A percentile compares a stretch with the other conserved stretches of the same genome.
phyloP scores from a whole-genome alignment of 495 filamentous ascomycete genomes.

The Friedmanniomyces simplex region DNA sequence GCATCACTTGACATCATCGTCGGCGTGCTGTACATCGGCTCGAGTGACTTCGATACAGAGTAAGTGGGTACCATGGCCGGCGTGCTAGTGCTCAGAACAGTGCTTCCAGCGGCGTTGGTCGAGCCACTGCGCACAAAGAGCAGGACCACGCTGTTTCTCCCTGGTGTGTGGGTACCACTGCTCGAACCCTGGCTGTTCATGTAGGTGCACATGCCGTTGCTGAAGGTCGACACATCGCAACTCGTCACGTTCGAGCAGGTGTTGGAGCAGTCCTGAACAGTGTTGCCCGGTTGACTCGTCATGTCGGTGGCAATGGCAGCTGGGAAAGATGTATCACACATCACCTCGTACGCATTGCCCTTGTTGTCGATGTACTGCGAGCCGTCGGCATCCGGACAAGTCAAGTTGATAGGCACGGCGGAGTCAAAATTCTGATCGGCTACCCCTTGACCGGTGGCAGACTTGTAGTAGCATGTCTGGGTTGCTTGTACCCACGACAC shows the following conservation, averaged over 20 bases:
- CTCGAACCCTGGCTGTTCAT: neutral
- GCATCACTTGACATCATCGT: neutral
- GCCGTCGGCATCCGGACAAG: conserved; percentile 6
- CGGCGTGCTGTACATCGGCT: neutral
- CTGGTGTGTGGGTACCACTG: neutral
- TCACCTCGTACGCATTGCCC: conserved; percentile 6
- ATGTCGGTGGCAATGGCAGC: neutral
- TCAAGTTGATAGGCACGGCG: neutral
- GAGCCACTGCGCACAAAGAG: neutral
- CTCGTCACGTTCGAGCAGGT: conserved; percentile 1
- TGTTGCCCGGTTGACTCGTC: neutral
- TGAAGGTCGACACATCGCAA: neutral
- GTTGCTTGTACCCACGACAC: neutral
- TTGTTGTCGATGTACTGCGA: neutral
- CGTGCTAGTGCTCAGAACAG: neutral
- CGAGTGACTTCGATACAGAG: neutral
- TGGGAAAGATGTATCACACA: conserved; percentile 9
- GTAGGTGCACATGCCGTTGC: neutral
- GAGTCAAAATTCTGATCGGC: neutral
- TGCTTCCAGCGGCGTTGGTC: neutral
- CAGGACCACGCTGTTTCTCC: neutral
- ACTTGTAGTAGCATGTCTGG: conserved; percentile 6
- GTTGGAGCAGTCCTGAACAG: neutral
- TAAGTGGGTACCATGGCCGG: neutral
- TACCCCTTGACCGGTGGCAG: neutral